Percentiles rank a stretch among this genome's conserved stretches.
Evolutionary conservation across 176 grass and related monocot species (phyloP).

Genomic region (Hyparrhenia diplandra): DNA sequence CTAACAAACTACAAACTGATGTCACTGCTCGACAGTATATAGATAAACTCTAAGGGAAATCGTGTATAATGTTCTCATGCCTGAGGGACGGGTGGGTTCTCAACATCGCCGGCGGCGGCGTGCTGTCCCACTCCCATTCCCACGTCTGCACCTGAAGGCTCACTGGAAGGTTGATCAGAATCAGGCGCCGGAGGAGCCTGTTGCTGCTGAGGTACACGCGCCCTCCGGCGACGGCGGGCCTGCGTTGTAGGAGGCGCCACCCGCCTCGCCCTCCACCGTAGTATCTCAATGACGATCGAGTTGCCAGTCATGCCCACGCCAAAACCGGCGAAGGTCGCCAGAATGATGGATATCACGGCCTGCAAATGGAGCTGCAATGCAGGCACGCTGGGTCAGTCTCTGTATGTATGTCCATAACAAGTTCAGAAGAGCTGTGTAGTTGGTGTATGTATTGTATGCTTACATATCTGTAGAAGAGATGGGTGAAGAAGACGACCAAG

Average conservation of each 20-base stretch:
- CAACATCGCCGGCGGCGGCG: not conserved
- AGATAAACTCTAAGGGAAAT: not conserved
- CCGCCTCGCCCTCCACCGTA: conserved; percentile 42
- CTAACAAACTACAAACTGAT: not conserved
- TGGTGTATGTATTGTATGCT: conserved; percentile 12
- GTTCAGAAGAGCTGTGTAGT: not conserved
- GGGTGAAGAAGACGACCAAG: conserved; percentile 75
- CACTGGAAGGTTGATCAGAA: conserved; percentile 7
- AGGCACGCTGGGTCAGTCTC: not conserved
- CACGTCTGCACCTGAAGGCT: not conserved
- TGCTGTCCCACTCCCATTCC: not conserved
- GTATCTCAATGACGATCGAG: conserved; percentile 54
- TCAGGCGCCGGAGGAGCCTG: not conserved
- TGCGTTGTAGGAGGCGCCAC: not conserved
- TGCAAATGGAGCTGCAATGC: conserved; percentile 73
- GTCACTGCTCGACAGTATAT: not conserved
- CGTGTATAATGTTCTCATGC: not conserved
- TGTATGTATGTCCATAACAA: not conserved
- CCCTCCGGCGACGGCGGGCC: not conserved
- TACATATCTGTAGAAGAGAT: conserved; percentile 86
- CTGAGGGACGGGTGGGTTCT: conserved; percentile 18
- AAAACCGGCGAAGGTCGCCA: conserved; percentile 88
- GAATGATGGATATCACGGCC: conserved; percentile 79
- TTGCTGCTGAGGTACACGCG: not conserved
- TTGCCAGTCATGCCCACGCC: conserved; percentile 83